Base-by-base conservation (phyloP, 495 filamentous ascomycete species). In the Aspergillus biplanus region DNA sequence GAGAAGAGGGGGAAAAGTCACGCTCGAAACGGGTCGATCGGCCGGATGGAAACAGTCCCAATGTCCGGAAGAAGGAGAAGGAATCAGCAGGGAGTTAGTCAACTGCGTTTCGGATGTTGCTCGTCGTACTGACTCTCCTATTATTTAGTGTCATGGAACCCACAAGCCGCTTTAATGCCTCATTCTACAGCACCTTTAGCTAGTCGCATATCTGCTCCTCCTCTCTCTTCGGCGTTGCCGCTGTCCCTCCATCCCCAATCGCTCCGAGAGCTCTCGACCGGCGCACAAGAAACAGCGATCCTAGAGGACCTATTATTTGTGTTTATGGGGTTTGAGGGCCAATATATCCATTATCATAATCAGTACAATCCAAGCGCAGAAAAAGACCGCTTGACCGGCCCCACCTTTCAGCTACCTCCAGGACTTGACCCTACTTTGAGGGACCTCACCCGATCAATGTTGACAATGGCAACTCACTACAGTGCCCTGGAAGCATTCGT, bases 241-340 rank as follows among this genome's bases (percentile, higher is more conserved):
- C 75, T 81, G 58, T 75, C 83, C 0, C 80, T 96, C 33, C 86
- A 91, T 50, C 92, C 94, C 4, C 80, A 77, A 61, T 84, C 91
- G 31, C 82, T 98, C 5, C 82, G 86, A 58, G 83, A 90, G 54
- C 76, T 97, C 62, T 85, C 90, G 3, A 75, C 92, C 21, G 89
- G 95, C 61, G 85, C 81, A 7, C 95, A 99, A 71, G 95, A 99
- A 75, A 83, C 85, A 11, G 90, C 87, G 4, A 89, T 98, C 11
- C 77, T 98, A 55, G 93, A 97, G 65, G 95, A 99, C 68, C 76
- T 99, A 21, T 73, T 97, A 37, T 97, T 92, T 73, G 92, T 96
- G 4, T 94, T 97, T 66, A 97, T 98, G 94, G 95, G 95, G n/a
- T 96, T 92, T 64, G 95, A 99, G 76, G 95, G 95, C 33, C 92